Evolutionary conservation across 2,329 filamentous ascomycete species (phyloP).

Genomic region (Colletotrichum destructivum): DNA sequence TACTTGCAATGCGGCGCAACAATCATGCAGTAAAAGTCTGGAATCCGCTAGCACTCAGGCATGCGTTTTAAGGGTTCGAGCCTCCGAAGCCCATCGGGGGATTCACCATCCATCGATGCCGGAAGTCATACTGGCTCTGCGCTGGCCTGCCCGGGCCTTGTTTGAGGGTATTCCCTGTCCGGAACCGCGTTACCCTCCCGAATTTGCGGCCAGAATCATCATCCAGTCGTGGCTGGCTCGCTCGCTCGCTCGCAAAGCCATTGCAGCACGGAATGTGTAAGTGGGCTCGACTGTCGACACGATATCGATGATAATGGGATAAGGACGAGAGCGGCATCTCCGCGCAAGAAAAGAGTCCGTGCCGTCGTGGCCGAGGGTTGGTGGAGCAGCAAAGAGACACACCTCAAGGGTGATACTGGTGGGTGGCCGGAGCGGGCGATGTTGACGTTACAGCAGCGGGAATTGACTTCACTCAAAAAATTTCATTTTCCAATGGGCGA

Average conservation of each 20-base stretch:
- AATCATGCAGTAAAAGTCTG: constrained; percentile 4
- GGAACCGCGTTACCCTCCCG: background rate
- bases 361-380: constrained; percentile 10
- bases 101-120: background rate
- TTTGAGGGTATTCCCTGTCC: constrained; percentile 34
- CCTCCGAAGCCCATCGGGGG: background rate
- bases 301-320: constrained; percentile 15
- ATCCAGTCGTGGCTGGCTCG: too few relatives aligned
- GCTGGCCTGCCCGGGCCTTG: constrained; percentile 8
- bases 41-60: background rate
- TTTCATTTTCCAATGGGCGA: background rate
- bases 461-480: constrained; percentile 12
- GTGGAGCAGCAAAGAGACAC: background rate
- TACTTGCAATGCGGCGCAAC: background rate
- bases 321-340: constrained; percentile 24
- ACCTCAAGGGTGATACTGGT: too few relatives aligned
- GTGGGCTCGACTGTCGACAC: background rate
- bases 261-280: background rate
- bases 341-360: constrained; percentile 21
- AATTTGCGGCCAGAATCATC: too few relatives aligned
- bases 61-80: background rate
- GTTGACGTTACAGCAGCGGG: constrained; percentile 23
- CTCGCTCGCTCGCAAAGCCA: background rate
- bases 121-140: constrained; percentile 6
- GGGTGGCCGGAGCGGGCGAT: constrained; percentile 15